These are phyloP conservation scores for Epichloe hybrida DNA, from an alignment of 2,329 filamentous ascomycete genomes.

Conservation along the genomic window DNA sequence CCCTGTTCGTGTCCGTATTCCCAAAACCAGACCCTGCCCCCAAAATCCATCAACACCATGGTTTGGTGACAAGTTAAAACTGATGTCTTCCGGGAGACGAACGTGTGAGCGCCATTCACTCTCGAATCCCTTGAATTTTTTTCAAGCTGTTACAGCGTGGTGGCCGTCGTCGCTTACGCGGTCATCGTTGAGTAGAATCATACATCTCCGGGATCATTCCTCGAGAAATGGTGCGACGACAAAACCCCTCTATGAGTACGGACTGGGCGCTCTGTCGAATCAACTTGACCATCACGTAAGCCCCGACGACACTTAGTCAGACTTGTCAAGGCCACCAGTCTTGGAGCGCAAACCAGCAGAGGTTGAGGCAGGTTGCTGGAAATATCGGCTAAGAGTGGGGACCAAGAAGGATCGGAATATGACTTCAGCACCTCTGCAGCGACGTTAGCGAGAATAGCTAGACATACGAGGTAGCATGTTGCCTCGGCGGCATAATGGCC, in stretches of 20 bases:
- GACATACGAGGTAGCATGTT: not conserved
- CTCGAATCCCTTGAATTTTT: not conserved
- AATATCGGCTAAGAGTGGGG: constrained; percentile 88
- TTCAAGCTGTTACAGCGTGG: not conserved
- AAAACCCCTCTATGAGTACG: not conserved
- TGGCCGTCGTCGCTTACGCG: not conserved
- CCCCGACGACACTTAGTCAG: constrained; percentile 35
- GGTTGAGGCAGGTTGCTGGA: constrained; percentile 54
- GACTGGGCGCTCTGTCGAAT: not conserved
- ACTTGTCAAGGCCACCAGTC: constrained; percentile 64
- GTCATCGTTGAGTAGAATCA: not conserved
- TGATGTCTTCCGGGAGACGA: not conserved
- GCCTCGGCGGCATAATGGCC: not conserved
- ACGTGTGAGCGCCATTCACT: not conserved
- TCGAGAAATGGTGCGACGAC: not conserved
- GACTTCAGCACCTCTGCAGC: constrained; percentile 72
- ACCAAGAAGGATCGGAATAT: constrained; percentile 94
- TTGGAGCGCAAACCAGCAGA: constrained; percentile 80
- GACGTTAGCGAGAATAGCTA: not conserved
- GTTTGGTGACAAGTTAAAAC: not conserved
- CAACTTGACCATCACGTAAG: not conserved
- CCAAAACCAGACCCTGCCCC: not conserved
- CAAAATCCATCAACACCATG: not conserved
- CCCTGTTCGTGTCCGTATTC: not conserved
- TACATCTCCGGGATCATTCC: not conserved